Percentiles rank a stretch among this genome's conserved stretches.
Evolutionary conservation across 73 alveolate genomes (phyloP).

Genomic region (Stentor roeselii): DNA sequence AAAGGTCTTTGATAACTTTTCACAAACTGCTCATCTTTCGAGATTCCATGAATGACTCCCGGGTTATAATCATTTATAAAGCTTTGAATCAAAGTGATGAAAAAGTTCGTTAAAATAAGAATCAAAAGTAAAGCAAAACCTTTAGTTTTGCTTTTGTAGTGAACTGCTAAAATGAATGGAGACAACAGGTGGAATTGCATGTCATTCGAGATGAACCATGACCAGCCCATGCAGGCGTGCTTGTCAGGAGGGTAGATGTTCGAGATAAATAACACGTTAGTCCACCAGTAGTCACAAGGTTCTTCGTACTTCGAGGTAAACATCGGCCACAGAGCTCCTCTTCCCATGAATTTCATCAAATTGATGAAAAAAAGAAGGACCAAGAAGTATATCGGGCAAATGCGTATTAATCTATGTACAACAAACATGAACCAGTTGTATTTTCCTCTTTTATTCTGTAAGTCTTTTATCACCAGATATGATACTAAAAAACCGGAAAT

Average conservation of each 20-base stretch:
- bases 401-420: constrained; percentile 41
- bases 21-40: not conserved
- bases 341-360: constrained; percentile 23
- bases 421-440: constrained; percentile 15
- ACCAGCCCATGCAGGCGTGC: constrained; percentile 39
- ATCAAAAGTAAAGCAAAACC: constrained; percentile 3
- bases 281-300: constrained; percentile 43
- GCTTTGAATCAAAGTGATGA: not conserved
- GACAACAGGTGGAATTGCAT: constrained; percentile 41
- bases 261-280: constrained; percentile 34
- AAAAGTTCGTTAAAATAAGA: not conserved
- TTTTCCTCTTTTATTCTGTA: constrained; percentile 35
- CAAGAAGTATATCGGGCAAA: constrained; percentile 25
- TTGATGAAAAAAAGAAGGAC: constrained; percentile 10
- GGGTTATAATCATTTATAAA: not conserved
- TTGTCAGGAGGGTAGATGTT: constrained; percentile 31
- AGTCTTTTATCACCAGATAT: not conserved
- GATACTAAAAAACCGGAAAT: constrained; percentile 5
- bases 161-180: constrained; percentile 28
- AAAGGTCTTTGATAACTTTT: constrained; percentile 34
- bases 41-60: not conserved
- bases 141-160: constrained; percentile 22
- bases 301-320: not conserved
- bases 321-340: constrained; percentile 34
- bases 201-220: constrained; percentile 49